phyloP scores from a whole-genome alignment of 116 monocot genomes.

The Papilionanthe hybrid region DNA sequence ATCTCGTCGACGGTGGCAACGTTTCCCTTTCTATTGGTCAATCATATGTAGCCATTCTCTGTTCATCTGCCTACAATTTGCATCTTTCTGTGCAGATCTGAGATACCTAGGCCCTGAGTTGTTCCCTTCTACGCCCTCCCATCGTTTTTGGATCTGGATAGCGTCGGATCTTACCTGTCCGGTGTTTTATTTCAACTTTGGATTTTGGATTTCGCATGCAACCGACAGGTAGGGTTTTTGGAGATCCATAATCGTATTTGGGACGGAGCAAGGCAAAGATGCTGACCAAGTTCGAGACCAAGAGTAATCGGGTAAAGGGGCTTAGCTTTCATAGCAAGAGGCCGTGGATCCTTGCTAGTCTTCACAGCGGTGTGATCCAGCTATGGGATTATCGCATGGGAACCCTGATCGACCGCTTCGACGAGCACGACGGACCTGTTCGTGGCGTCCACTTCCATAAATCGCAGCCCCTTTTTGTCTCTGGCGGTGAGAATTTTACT shows the following conservation, averaged over 20 bases:
- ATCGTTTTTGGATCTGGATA: not conserved
- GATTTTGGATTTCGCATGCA: not conserved
- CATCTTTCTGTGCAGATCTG: not conserved
- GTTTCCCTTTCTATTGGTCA: not conserved
- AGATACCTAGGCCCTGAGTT: not conserved
- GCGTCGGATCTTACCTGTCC: not conserved
- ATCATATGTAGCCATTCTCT: not conserved
- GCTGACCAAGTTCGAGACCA: conserved; percentile 99
- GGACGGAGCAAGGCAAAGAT: conserved; percentile 25
- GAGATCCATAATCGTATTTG: not conserved
- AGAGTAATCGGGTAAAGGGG: conserved; percentile 90
- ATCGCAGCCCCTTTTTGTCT: conserved; percentile 84
- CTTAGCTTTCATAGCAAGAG: conserved; percentile 88
- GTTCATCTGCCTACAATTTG: not conserved
- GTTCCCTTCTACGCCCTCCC: not conserved
- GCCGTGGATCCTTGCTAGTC: conserved; percentile 91
- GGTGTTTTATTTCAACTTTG: not conserved
- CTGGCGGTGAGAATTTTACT: conserved; percentile 47
- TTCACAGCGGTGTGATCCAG: conserved; percentile 92
- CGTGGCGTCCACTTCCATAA: conserved; percentile 93
- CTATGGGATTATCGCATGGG: conserved; percentile 97
- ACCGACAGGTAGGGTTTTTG: not conserved
- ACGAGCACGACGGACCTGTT: conserved; percentile 92
- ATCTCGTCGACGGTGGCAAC: not conserved
- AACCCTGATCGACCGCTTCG: conserved; percentile 88